These are phyloP conservation scores for Vitellaria paradoxa DNA, from an alignment of 179 eudicot species.

Conservation along the genomic window DNA sequence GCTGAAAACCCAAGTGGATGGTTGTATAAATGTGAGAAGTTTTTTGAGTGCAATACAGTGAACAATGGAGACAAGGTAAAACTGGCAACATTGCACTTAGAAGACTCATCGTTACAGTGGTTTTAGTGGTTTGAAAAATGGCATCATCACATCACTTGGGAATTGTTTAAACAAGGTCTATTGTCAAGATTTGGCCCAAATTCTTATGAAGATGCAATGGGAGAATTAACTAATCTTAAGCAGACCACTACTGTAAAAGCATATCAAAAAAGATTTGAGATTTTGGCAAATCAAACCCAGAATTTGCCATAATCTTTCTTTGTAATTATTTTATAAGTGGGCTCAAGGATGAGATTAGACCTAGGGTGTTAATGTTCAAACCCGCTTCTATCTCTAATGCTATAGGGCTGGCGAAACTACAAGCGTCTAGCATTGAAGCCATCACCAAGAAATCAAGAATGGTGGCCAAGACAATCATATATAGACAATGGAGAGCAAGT, in stretches of 20 bases:
- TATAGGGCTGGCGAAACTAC: not conserved
- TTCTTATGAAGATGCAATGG: not conserved
- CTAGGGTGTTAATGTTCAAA: not conserved
- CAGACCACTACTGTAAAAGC: not conserved
- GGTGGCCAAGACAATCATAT: too few species aligned
- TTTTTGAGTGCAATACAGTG: not conserved
- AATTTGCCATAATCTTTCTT: not conserved
- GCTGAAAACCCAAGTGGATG: not conserved
- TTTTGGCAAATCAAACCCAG: not conserved
- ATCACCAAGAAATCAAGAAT: not conserved
- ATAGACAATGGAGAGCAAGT: too few species aligned
- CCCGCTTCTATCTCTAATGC: not conserved
- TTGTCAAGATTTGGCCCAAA: not conserved
- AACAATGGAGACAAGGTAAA: not conserved
- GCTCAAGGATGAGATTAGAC: not conserved
- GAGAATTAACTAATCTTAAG: not conserved
- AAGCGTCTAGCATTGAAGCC: not conserved
- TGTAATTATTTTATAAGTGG: not conserved
- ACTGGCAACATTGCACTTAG: not conserved
- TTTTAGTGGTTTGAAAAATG: not conserved
- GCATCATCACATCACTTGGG: not conserved
- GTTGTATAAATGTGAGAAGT: not conserved
- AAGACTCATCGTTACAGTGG: not conserved
- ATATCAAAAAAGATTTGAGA: too few species aligned
- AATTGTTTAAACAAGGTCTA: not conserved